Evolutionary conservation across 202 grass and related monocot genomes (phyloP).

Genomic region (Sporobolus alterniflorus): DNA sequence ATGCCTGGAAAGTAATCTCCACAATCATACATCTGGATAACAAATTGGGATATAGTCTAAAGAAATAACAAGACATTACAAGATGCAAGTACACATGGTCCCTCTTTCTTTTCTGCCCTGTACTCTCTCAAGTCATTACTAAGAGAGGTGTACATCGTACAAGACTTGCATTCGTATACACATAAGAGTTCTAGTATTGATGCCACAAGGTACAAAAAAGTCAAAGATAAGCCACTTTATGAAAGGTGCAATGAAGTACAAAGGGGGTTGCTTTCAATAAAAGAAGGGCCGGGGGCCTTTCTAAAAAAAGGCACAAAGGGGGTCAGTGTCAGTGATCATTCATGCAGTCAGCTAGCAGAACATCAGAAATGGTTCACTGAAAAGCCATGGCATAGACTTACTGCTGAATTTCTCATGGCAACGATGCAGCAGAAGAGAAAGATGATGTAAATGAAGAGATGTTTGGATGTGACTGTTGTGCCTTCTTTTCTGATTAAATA

Average conservation of each 20-base stretch:
- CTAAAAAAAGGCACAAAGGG: no score
- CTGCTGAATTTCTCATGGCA: constrained; percentile 15
- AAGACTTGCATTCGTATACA: constrained; percentile 28
- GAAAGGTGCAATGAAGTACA: constrained; percentile 44
- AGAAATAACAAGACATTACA: not conserved
- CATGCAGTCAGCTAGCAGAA: constrained; percentile 31
- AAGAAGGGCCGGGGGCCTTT: no score
- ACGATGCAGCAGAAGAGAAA: not conserved
- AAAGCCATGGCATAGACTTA: constrained; percentile 16
- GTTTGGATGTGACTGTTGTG: constrained; percentile 4
- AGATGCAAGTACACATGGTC: constrained; percentile 13
- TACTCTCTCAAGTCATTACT: constrained; percentile 26
- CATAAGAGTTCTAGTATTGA: constrained; percentile 34
- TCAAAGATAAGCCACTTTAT: constrained; percentile 16
- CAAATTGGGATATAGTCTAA: not conserved
- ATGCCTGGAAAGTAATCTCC: constrained; percentile 8
- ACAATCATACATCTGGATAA: not conserved
- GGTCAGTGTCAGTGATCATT: constrained; percentile 28
- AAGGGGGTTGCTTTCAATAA: no score
- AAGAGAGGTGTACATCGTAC: not conserved
- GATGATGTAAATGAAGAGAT: constrained; percentile 7
- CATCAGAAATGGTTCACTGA: constrained; percentile 27
- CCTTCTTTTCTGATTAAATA: constrained; percentile 30
- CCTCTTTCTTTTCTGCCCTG: constrained; percentile 21
- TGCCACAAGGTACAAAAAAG: constrained; percentile 6